Evolutionary conservation across 2,329 filamentous ascomycete genomes (phyloP).

Genomic region (Calonectria multiphialidica): DNA sequence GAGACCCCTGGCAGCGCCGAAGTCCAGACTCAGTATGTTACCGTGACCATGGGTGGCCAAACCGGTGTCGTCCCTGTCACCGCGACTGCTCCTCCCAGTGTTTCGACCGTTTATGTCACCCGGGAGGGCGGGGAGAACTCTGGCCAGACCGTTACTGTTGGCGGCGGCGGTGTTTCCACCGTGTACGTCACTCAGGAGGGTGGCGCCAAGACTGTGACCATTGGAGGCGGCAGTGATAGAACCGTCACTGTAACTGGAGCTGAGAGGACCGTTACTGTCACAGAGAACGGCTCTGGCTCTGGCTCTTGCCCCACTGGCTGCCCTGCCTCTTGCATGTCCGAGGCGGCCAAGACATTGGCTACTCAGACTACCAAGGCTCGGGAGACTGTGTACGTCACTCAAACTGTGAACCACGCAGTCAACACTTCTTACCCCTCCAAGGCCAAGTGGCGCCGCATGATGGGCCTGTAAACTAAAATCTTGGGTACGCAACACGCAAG

Average conservation of each 20-base stretch:
- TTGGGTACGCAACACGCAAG: not conserved
- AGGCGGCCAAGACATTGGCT: slow-evolving; percentile 37
- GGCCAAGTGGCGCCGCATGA: slow-evolving; percentile 21
- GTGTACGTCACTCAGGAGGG: slow-evolving; percentile 31
- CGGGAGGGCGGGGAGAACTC: slow-evolving; percentile 16
- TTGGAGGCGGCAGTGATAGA: slow-evolving; percentile 23
- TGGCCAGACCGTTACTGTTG: slow-evolving; percentile 1
- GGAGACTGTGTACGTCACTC: slow-evolving; percentile 43
- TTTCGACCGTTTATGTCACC: slow-evolving; percentile 30
- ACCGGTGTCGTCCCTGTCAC: slow-evolving; percentile 34
- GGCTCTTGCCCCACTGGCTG: not conserved
- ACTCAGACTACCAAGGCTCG: slow-evolving; percentile 31
- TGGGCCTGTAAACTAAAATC: slow-evolving; percentile 14
- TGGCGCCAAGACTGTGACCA: slow-evolving; percentile 14
- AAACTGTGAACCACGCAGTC: slow-evolving; percentile 29
- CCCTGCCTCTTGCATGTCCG: slow-evolving; percentile 28
- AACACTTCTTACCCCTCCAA: slow-evolving; percentile 6
- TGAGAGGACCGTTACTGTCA: slow-evolving; percentile 13
- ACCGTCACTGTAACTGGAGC: slow-evolving; percentile 16
- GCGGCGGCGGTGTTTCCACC: not conserved
- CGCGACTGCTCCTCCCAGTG: slow-evolving; percentile 14
- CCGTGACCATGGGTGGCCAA: slow-evolving; percentile 25
- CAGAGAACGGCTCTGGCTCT: slow-evolving; percentile 1
- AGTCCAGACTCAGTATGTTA: slow-evolving; percentile 30
- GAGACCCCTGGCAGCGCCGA: not conserved